Percentiles rank a stretch among this genome's conserved stretches.
phyloP scores from a whole-genome alignment of 2,329 filamentous ascomycete genomes.

The Hortaea werneckii region DNA sequence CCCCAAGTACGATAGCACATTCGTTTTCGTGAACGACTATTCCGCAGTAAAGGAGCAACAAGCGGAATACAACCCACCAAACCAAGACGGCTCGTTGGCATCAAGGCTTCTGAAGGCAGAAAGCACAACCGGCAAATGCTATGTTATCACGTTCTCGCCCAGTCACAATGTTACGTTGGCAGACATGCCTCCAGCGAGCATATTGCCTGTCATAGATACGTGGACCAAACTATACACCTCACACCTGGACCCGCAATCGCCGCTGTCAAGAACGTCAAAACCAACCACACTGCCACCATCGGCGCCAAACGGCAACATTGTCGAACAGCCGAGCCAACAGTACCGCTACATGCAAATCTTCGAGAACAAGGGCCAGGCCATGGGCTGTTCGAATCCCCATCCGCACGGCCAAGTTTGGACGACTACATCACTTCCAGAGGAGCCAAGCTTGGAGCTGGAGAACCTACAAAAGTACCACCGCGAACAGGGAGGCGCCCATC shows the following conservation, averaged over 20 bases:
- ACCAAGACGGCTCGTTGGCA: slow-evolving; percentile 47
- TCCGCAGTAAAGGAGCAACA: slow-evolving; percentile 93
- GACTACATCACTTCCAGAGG: slow-evolving; percentile 80
- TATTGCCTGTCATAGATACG: slow-evolving; percentile 71
- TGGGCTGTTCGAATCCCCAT: slow-evolving; percentile 98
- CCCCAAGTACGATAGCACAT: slow-evolving; percentile 75
- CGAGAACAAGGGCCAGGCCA: slow-evolving; percentile 94
- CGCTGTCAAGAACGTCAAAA: slow-evolving; percentile 42
- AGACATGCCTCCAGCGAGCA: slow-evolving; percentile 69
- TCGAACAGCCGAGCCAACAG: slow-evolving; percentile 55
- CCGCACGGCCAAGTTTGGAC: slow-evolving; percentile 97
- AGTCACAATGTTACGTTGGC: slow-evolving; percentile 86
- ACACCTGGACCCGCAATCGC: slow-evolving; percentile 64
- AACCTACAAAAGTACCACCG: slow-evolving; percentile 69
- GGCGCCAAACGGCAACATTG: slow-evolving; percentile 29
- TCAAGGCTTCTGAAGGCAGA: slow-evolving; percentile 71
- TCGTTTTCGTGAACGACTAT: slow-evolving; percentile 95
- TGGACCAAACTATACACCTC: slow-evolving; percentile 86
- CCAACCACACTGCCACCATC: slow-evolving; percentile 37
- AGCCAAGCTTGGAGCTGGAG: slow-evolving; percentile 67
- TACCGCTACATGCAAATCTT: slow-evolving; percentile 99
- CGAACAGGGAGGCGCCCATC: slow-evolving; percentile 61
- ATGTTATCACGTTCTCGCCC: slow-evolving; percentile 88
- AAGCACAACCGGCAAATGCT: slow-evolving; percentile 88
- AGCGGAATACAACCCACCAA: slow-evolving; percentile 56